Conservation (phyloP, 2,329 filamentous ascomycete genomes). For the Trichoderma aggressivum region DNA sequence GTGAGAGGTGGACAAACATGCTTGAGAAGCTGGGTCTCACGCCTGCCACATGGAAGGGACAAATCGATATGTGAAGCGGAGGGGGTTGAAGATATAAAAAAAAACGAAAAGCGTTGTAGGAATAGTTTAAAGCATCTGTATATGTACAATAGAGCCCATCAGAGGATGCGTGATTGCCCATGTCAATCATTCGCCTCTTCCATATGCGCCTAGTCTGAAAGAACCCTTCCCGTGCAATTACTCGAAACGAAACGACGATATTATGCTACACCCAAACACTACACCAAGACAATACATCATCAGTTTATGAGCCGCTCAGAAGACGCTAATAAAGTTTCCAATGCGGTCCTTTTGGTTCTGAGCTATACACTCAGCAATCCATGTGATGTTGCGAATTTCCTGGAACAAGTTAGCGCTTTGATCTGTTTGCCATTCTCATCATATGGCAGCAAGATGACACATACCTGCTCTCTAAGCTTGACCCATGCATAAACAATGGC, state of each 20-base stretch:
- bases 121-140: conserved; percentile 37
- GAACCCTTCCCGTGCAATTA: conserved; percentile 35
- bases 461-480: conserved; percentile 92
- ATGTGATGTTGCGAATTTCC: conserved; percentile 99
- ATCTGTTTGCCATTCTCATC: background rate
- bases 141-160: conserved; percentile 49
- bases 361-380: conserved; percentile 99
- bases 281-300: conserved; percentile 26
- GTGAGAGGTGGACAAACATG: conserved; percentile 84
- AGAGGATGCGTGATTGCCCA: conserved; percentile 25
- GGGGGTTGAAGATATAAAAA: background rate
- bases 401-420: conserved; percentile 40
- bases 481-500: conserved; percentile 97
- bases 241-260: conserved; percentile 30
- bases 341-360: conserved; percentile 99
- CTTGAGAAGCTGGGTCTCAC: conserved; percentile 80
- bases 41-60: conserved; percentile 83
- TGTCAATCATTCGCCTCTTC: conserved; percentile 24
- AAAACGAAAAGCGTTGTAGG: conserved; percentile 33
- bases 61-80: conserved; percentile 56
- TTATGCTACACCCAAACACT: conserved; percentile 43
- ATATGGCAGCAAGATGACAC: conserved; percentile 28
- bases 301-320: conserved; percentile 50
- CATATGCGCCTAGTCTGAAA: conserved; percentile 34
- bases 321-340: conserved; percentile 97